Percentiles rank a stretch among this genome's conserved stretches.
Evolutionary conservation across 2,329 filamentous ascomycete genomes (phyloP).

Genomic region (Fusarium cicatricum): DNA sequence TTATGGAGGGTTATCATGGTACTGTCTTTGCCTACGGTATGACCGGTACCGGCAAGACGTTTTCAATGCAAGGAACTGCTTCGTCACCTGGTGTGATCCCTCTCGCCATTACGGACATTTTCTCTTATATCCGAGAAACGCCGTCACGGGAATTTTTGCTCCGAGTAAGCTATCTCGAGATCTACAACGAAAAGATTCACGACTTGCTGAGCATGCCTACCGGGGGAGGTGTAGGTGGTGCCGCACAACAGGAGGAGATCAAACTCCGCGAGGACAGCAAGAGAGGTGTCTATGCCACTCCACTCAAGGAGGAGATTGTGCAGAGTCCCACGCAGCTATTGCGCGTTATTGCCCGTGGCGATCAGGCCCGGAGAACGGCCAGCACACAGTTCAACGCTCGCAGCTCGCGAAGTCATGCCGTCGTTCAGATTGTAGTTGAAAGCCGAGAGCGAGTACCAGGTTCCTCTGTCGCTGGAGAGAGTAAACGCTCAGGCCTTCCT

Average conservation of each 20-base stretch:
- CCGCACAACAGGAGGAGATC: conserved; percentile 82
- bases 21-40: conserved; percentile 99
- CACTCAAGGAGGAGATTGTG: conserved; percentile 97
- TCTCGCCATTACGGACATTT: conserved; percentile 97
- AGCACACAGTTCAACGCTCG: conserved; percentile 97
- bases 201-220: conserved; percentile 84
- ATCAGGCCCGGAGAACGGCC: conserved; percentile 87
- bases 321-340: conserved; percentile 96
- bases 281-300: conserved; percentile 93
- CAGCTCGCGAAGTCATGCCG: conserved; percentile 96
- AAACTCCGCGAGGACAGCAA: conserved; percentile 97
- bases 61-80: conserved; percentile 98
- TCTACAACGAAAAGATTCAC: conserved; percentile 98
- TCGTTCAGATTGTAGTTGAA: conserved; percentile 98
- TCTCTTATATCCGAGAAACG: conserved; percentile 98
- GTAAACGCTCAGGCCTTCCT: conserved; percentile 72
- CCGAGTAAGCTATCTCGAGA: conserved; percentile 96
- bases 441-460: conserved; percentile 84
- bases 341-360: conserved; percentile 92
- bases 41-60: conserved; percentile 98
- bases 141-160: conserved; percentile 93
- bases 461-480: conserved; percentile 48
- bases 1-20: conserved; percentile 99
- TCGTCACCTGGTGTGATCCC: conserved; percentile 96
- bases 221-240: conserved; percentile 61